Evolutionary conservation across 768 basidiomycete genomes (phyloP), one percentile per base, ranked within the genome.

Genomic region (Floccularia luteovirens): DNA sequence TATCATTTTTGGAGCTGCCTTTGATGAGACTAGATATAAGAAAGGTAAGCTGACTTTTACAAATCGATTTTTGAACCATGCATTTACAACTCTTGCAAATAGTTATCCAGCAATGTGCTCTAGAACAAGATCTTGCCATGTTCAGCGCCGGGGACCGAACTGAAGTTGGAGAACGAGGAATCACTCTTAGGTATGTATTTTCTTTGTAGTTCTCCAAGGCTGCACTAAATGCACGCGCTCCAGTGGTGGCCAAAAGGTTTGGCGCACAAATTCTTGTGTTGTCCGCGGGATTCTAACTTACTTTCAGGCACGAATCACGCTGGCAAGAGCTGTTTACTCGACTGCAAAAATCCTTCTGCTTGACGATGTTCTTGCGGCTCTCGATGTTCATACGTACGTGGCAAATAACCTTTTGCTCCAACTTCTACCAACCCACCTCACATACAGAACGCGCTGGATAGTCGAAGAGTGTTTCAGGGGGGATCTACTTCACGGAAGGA

Each of bases 381-480:
- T 82, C 5, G 79, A 82, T 43, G 49, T 57, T 31, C 50, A 53
- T 35, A 58, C 50, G 54, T 56, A 38, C 21, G 52, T 37, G 10
- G n/a, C 19, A 2, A 35, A 12, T 10, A 35, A 19, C 33, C 14
- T 3, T 19, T 37, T 23, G 17, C 17, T 37, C 10, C 5, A 13
- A 7, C 10, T 7, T 16, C 36, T 6, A 22, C 12, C 13, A 24
- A 14, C 16, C 12, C 6, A 17, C 3, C 3, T 17, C 14, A 27
- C 79, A 1, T 80, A 83, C 48, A 91, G 88, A 0, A 84, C 90
- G 0, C 77, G 82, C 47, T 85, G 89, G 61, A 74, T 98, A 32
- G 83, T 82, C 50, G 67, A 77, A 14, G 68, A 89, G 38, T 92
- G 89, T 50, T 66, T 98, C 16, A 69, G 72, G 45, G 91, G 93